Base-by-base conservation (phyloP, 2,329 filamentous ascomycete species). In the Neofusicoccum parvum region DNA sequence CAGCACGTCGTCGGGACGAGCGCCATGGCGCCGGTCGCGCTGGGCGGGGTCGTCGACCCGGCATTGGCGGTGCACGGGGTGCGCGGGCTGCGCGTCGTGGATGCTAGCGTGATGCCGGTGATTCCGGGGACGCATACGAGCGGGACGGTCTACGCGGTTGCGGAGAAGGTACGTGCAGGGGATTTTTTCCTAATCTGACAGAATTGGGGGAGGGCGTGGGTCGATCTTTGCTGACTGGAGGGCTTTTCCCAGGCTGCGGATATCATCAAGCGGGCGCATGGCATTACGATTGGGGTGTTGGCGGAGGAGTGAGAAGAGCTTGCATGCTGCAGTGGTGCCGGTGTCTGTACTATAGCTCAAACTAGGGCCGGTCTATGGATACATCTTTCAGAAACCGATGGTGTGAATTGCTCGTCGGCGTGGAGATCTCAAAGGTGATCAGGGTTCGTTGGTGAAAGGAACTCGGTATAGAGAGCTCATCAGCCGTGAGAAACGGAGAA, bases 81-180 rank as follows among this genome's bases (percentile, higher is more conserved):
- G 3, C 66, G 66, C n/a, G 65, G 67, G 34, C 50, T 76, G 10
- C 74, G 72, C 23, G 69, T 77, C 1, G 71, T 75, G 0, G 75
- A 77, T 67, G 74, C 70, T 5, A 74, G 74, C 51, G 69, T 75
- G 12, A 68, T 75, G 9, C 72, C 73, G 1, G 56, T 75, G 62
- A 70, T 75, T n/a, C 73, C 72, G 0, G 71, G 69, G 1, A 69
- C 72, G 10, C 72, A 75, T 68, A 51, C 73, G 20, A 72, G 73
- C 48, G 66, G 71, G 1, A 75, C 72, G 1, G 72, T 75, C 68
- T 76, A 75, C 65, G 73, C 73, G 34, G 66, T 75, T 46, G 51
- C 20, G 37, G 51, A 56, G 17, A 39, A 56, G 51, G 36, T 36
- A 27, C 14, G 20, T 32, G 2, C 39, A n/a, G n/a, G n/a, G n/a